phyloP scores from a whole-genome alignment of 148 eudicot species.

The Spergularia bocconei region DNA sequence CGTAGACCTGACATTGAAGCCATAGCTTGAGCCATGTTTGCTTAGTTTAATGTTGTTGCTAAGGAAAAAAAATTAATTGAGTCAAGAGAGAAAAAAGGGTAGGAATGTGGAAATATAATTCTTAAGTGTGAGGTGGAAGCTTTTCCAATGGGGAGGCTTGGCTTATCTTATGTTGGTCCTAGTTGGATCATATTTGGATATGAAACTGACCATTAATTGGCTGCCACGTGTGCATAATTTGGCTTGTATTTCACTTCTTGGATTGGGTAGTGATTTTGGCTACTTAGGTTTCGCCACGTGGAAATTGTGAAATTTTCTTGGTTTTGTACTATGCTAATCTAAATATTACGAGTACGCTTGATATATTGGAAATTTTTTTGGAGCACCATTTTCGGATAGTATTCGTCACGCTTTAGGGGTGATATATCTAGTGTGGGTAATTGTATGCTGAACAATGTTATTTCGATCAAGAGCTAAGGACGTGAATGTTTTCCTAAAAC shows the following conservation, averaged over 20 bases:
- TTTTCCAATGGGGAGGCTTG: slow-evolving; percentile 18
- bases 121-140: slow-evolving; percentile 26
- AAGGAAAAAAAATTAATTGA: too few relatives aligned
- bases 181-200: slow-evolving; percentile 41
- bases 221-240: slow-evolving; percentile 22
- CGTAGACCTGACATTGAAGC: slow-evolving; percentile 79
- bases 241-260: slow-evolving; percentile 4
- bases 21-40: slow-evolving; percentile 71
- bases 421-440: too few relatives aligned
- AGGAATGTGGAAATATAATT: slow-evolving; percentile 29
- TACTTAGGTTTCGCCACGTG: slow-evolving; percentile 5
- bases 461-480: too few relatives aligned
- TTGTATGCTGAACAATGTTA: too few relatives aligned
- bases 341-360: too few relatives aligned
- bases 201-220: slow-evolving; percentile 19
- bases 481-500: too few relatives aligned
- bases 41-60: neutral
- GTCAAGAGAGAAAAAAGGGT: neutral
- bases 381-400: too few relatives aligned
- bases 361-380: too few relatives aligned
- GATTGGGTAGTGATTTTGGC: slow-evolving; percentile 24
- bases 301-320: neutral
- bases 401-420: too few relatives aligned
- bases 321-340: neutral
- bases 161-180: slow-evolving; percentile 35